Base-by-base conservation (phyloP, 257 asterid genomes). In the Sherardia arvensis region DNA sequence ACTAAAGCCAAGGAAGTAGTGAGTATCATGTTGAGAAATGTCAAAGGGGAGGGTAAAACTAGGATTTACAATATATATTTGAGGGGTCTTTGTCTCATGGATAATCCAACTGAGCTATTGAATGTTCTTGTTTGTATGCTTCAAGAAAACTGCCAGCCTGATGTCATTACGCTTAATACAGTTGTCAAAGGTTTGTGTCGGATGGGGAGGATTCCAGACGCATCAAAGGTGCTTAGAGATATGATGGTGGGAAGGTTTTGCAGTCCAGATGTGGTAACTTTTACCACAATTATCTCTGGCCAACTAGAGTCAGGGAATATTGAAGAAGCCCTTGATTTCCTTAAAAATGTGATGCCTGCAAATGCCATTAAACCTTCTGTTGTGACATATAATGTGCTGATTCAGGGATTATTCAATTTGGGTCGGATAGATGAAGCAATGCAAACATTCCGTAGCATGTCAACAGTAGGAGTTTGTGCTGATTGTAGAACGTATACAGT, bases 61-160 rank as follows among this genome's bases (percentile, higher is more conserved):
- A 84, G 96, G 70, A 82, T 87, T 62, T 89, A 85, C 75, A 89
- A 87, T 67, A 89, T 92, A 58, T 89, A 85, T 72, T 65, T 92
- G 79, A 88, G 95, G 74, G 95, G 93, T 53, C 84, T 87, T 64
- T 85, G 96, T 77, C 67, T 69, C 68, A 64, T 76, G 68, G 70
- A 76, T 34, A 85, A 73, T 66, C 90, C 95, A 21, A 84, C 96
- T 1, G 96, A 89, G 83, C 96, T 92, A 73, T 79, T 89, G 53
- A 89, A 92, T 49, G 79, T 78, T 53, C 93, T 92, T 55, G 86
- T 89, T 32, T 36, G 61, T 32, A 92, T 92, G 99, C 74, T 87
- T 47, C 91, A 92, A 61, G 78, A 79, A n/a, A 78, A 89, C 55
- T 87, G 91, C 76, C 81, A 77, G 66, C 97, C 95, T 0, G 97